Percentiles rank a stretch among this genome's conserved stretches.
Conservation (phyloP, 2,329 filamentous ascomycete genomes). For the Pseudocercospora vitis region DNA sequence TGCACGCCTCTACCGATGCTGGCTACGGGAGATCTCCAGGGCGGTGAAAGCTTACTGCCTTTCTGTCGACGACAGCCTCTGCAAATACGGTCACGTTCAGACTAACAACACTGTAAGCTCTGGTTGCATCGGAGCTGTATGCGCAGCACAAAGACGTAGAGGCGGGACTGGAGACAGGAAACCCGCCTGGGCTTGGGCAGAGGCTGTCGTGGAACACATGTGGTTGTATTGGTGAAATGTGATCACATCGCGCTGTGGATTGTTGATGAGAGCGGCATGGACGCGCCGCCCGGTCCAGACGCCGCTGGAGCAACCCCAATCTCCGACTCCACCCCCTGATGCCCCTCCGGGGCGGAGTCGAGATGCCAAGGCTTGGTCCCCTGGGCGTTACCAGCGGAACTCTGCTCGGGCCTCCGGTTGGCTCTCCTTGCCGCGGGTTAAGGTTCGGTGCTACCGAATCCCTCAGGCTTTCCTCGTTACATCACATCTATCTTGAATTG, state of each 20-base stretch:
- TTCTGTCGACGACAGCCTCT: slow-evolving; percentile 14
- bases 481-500: slow-evolving; percentile 9
- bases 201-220: neutral
- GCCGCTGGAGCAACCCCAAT: neutral
- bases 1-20: neutral
- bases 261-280: too few relatives aligned
- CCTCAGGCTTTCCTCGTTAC: slow-evolving; percentile 6
- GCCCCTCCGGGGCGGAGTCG: slow-evolving; percentile 5
- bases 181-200: too few relatives aligned
- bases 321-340: slow-evolving; percentile 1
- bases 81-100: neutral
- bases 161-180: too few relatives aligned
- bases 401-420: slow-evolving; percentile 1
- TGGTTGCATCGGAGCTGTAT: neutral
- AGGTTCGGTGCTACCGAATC: slow-evolving; percentile 8
- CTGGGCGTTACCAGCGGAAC: slow-evolving; percentile 5
- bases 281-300: slow-evolving; percentile 3
- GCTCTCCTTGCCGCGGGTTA: slow-evolving; percentile 3
- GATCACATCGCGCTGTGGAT: too few relatives aligned
- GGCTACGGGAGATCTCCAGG: slow-evolving; percentile 15
- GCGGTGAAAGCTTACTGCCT: slow-evolving; percentile 15
- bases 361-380: slow-evolving; percentile 8
- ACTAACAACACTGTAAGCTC: too few relatives aligned
- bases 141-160: slow-evolving; percentile 1
- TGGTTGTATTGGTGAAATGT: slow-evolving; percentile 5